Evolutionary conservation across 202 grass and related monocot genomes (phyloP).

Genomic region (Panicum virgatum): DNA sequence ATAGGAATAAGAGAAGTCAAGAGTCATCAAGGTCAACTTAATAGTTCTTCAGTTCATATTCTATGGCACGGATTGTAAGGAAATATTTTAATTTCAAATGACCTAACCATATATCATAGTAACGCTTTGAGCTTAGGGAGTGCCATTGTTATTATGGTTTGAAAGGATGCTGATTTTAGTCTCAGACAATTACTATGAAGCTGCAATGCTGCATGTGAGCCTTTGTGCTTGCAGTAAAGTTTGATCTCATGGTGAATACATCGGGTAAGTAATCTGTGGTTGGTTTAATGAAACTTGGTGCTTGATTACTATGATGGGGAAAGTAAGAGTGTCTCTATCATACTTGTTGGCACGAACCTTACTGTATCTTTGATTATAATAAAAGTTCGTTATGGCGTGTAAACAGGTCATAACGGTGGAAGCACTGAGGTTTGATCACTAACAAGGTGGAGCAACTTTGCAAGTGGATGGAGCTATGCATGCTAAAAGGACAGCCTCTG

Average conservation of each 20-base stretch:
- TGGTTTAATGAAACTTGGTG: slow-evolving; percentile 25
- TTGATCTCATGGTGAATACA: neutral
- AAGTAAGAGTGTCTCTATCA: slow-evolving; percentile 15
- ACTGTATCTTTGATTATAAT: slow-evolving; percentile 38
- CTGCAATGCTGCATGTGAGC: neutral
- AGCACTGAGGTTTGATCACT: slow-evolving; percentile 41
- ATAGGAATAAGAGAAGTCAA: slow-evolving; percentile 41
- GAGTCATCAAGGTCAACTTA: slow-evolving; percentile 16
- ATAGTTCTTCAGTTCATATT: slow-evolving; percentile 17
- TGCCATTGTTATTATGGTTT: neutral
- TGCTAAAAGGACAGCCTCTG: slow-evolving; percentile 39
- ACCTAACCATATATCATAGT: neutral
- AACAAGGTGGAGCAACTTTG: slow-evolving; percentile 59
- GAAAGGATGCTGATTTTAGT: neutral
- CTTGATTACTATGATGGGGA: slow-evolving; percentile 6
- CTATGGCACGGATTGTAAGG: neutral
- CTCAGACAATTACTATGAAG: neutral
- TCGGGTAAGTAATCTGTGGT: neutral
- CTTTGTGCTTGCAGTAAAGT: neutral
- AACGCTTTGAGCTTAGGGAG: neutral
- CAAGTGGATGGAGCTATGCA: slow-evolving; percentile 46
- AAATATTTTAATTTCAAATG: neutral
- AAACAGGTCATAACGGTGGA: slow-evolving; percentile 33
- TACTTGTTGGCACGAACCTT: slow-evolving; percentile 32
- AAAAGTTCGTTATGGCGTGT: slow-evolving; percentile 52